These are phyloP conservation scores for Quercus glauca DNA, from an alignment of 306 rosid genomes.

Conservation along the genomic window DNA sequence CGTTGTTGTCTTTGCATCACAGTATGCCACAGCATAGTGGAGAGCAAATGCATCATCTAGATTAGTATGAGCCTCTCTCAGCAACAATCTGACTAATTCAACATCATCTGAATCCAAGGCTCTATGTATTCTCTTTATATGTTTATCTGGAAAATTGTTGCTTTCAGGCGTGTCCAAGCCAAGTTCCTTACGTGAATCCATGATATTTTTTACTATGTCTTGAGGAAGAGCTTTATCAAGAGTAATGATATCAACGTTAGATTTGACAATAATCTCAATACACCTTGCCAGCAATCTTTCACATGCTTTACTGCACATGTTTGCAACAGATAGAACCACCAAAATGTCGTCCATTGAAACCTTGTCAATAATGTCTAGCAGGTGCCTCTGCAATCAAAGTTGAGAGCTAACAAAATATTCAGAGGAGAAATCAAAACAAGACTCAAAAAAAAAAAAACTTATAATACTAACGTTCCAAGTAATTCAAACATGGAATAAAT, in stretches of 20 bases:
- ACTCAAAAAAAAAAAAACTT: neutral
- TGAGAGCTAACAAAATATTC: neutral
- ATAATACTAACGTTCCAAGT: neutral
- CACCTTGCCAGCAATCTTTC: conserved; percentile 33
- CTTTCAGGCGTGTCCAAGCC: conserved; percentile 24
- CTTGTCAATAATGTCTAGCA: conserved; percentile 46
- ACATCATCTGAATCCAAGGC: conserved; percentile 69
- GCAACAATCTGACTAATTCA: conserved; percentile 55
- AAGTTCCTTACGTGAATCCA: conserved; percentile 30
- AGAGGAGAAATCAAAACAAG: neutral
- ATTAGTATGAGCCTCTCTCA: conserved; percentile 58
- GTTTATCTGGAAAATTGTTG: conserved; percentile 39
- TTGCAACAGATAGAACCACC: conserved; percentile 50
- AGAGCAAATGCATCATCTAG: conserved; percentile 66
- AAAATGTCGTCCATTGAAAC: conserved; percentile 44
- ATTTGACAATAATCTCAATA: conserved; percentile 39
- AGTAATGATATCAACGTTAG: conserved; percentile 38
- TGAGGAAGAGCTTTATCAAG: conserved; percentile 55
- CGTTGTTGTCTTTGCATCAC: conserved; percentile 49
- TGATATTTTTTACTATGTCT: conserved; percentile 34
- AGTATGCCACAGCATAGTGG: conserved; percentile 66
- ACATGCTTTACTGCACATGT: conserved; percentile 44
- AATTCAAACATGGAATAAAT: neutral
- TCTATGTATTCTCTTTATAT: conserved; percentile 57
- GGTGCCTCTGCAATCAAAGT: conserved; percentile 46